phyloP scores from a whole-genome alignment of 2,329 filamentous ascomycete species.

The Sclerotinia glacialis region DNA sequence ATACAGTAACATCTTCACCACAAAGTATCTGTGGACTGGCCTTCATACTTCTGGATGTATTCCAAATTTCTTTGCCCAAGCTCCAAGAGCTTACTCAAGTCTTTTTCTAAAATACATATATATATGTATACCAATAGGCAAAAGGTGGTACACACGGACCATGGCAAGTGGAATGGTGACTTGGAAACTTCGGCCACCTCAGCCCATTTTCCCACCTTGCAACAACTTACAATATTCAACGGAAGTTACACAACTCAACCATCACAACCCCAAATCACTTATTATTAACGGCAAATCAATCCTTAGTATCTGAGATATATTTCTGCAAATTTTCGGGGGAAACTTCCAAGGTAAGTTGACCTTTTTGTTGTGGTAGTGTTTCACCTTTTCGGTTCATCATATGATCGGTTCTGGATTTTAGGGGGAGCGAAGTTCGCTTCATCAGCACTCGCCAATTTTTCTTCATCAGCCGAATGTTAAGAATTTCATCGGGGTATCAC shows the following conservation, averaged over 20 bases:
- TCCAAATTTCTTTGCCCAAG: background rate
- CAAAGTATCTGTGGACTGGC: background rate
- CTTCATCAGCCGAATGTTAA: conserved; percentile 4
- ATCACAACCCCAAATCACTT: background rate
- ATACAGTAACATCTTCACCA: background rate
- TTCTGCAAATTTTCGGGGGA: background rate
- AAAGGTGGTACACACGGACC: conserved; percentile 8
- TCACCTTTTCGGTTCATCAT: conserved; percentile 10
- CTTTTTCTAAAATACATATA: background rate
- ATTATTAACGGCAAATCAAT: background rate
- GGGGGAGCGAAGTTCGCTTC: conserved; percentile 13
- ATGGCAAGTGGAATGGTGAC: background rate
- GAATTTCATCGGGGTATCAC: background rate
- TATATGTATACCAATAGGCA: background rate
- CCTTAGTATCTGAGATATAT: background rate
- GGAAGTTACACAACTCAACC: conserved; percentile 15
- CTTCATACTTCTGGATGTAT: background rate
- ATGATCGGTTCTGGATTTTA: background rate
- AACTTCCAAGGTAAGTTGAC: conserved; percentile 10
- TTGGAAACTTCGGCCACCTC: background rate
- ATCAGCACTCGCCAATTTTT: conserved; percentile 3
- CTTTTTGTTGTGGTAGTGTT: background rate
- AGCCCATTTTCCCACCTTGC: conserved; percentile 1
- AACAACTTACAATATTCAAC: background rate
- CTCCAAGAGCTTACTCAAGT: background rate